phyloP scores from a whole-genome alignment of 768 basidiomycete species.

The Boletus insuetus region DNA sequence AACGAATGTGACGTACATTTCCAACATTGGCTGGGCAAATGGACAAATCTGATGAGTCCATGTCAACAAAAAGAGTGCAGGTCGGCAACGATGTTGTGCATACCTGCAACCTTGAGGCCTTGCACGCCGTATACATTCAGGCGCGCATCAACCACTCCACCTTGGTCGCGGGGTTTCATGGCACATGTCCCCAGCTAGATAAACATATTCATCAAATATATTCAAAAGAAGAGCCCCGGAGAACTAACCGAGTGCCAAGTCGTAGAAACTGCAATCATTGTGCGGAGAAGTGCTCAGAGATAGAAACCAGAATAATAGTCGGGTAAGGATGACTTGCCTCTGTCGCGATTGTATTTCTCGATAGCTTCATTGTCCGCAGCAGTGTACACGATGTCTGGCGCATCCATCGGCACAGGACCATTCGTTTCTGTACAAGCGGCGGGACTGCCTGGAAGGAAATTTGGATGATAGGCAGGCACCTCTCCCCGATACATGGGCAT shows the following conservation, averaged over 20 bases:
- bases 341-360: neutral
- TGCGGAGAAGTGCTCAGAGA: neutral
- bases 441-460: conserved; percentile 26
- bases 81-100: neutral
- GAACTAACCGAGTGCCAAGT: neutral
- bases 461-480: conserved; percentile 17
- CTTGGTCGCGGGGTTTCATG: neutral
- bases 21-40: conserved; percentile 4
- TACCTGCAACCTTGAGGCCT: neutral
- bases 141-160: neutral
- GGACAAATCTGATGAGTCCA: neutral
- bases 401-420: conserved; percentile 21
- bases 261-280: neutral
- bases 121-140: neutral
- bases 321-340: neutral
- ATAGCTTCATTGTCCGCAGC: conserved; percentile 35
- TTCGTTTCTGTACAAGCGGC: conserved; percentile 23
- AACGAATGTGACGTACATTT: neutral
- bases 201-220: neutral
- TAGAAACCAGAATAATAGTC: neutral
- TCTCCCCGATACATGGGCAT: conserved; percentile 37
- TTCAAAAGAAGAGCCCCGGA: neutral
- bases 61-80: neutral
- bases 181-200: neutral
- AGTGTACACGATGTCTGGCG: conserved; percentile 33